Evolutionary conservation across 2,329 filamentous ascomycete genomes (phyloP).

Genomic region (Annulohypoxylon truncatum): DNA sequence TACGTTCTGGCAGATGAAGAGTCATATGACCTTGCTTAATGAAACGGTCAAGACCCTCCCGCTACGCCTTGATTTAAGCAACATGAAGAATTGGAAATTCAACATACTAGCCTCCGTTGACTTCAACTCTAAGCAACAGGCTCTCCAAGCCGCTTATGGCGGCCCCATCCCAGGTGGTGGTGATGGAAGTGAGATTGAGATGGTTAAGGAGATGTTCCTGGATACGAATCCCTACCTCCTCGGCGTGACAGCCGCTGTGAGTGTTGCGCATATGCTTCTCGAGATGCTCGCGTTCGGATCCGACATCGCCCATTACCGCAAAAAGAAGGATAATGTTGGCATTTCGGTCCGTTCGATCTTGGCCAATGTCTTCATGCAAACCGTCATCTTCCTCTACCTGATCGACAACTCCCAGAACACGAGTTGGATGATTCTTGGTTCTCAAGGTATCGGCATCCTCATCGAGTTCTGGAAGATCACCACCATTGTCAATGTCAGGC

Average conservation of each 20-base stretch:
- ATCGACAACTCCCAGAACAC: constrained; percentile 98
- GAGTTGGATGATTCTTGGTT: constrained; percentile 97
- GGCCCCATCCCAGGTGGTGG: constrained; percentile 78
- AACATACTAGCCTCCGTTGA: constrained; percentile 86
- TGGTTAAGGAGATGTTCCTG: constrained; percentile 94
- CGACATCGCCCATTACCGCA: constrained; percentile 97
- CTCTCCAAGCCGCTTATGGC: constrained; percentile 80
- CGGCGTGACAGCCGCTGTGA: constrained; percentile 84
- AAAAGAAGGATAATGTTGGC: constrained; percentile 99
- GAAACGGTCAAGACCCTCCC: constrained; percentile 86
- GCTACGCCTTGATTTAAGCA: constrained; percentile 84
- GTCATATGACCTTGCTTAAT: constrained; percentile 92
- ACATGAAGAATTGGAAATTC: constrained; percentile 90
- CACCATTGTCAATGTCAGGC: constrained; percentile 88
- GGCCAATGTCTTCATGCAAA: constrained; percentile 97
- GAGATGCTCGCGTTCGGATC: constrained; percentile 97
- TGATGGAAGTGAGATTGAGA: constrained; percentile 93
- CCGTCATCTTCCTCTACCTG: constrained; percentile 94
- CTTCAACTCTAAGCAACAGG: constrained; percentile 84
- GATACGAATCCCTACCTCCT: constrained; percentile 95
- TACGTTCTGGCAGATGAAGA: constrained; percentile 95
- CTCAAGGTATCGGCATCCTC: constrained; percentile 83
- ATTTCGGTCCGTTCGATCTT: constrained; percentile 96
- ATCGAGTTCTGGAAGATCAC: constrained; percentile 92
- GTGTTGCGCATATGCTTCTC: constrained; percentile 91